Conservation (phyloP, 2,329 filamentous ascomycete genomes). For the Neoscytalidium dimidiatum region DNA sequence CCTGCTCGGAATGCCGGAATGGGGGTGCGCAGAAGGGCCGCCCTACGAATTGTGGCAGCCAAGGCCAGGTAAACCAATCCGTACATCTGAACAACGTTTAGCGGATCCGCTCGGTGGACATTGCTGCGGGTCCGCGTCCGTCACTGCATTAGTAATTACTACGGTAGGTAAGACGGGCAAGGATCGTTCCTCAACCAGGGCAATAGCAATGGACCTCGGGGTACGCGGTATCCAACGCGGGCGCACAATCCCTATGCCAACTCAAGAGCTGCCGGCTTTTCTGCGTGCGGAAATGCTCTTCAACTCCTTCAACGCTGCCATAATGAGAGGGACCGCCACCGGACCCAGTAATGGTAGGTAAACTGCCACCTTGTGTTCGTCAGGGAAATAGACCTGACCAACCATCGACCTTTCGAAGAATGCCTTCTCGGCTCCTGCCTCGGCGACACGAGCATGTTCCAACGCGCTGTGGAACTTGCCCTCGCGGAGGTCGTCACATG, state of each 20-base stretch:
- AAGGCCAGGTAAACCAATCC: neutral
- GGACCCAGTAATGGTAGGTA: conserved; percentile 91
- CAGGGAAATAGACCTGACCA: conserved; percentile 95
- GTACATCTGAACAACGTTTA: neutral
- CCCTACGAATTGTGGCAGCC: too few relatives aligned
- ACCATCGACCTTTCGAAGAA: conserved; percentile 99
- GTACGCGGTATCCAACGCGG: neutral
- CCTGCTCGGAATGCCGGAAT: neutral
- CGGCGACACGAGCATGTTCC: conserved; percentile 78
- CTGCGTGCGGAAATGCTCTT: conserved; percentile 47
- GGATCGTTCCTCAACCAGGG: neutral
- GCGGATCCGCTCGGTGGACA: neutral
- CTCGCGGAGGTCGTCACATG: conserved; percentile 69
- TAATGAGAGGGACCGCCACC: conserved; percentile 83
- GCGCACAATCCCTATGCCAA: neutral
- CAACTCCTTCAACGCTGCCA: conserved; percentile 80
- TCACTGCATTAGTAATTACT: neutral
- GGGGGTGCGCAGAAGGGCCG: too few relatives aligned
- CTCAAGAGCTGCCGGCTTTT: conserved; percentile 2
- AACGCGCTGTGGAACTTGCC: conserved; percentile 68
- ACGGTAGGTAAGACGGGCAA: neutral
- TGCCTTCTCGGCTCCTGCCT: conserved; percentile 84
- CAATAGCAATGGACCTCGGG: neutral
- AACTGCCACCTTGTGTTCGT: conserved; percentile 97
- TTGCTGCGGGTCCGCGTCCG: neutral